These are phyloP conservation scores for Leccinum rimulosum DNA, from an alignment of 768 basidiomycete species.

Conservation along the genomic window DNA sequence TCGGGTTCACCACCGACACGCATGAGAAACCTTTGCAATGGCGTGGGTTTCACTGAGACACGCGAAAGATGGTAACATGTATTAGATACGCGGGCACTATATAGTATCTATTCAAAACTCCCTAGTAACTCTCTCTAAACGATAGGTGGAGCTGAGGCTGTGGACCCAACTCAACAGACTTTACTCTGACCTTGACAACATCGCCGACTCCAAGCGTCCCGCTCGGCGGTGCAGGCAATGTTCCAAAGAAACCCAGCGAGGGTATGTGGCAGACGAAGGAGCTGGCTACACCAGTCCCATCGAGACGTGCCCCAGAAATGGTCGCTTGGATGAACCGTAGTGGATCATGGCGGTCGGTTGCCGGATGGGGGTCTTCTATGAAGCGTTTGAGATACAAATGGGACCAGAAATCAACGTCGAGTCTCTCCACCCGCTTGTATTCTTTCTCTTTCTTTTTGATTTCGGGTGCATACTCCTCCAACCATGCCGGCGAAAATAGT, in stretches of 20 bases:
- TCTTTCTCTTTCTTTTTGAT: conserved; percentile 37
- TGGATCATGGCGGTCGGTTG: conserved; percentile 24
- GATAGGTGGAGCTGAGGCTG: conserved; percentile 26
- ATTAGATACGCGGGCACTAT: background rate
- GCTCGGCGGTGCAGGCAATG: conserved; percentile 9
- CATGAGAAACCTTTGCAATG: background rate
- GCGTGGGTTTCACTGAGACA: background rate
- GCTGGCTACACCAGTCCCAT: conserved; percentile 10
- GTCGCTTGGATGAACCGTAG: conserved; percentile 27
- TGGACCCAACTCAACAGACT: conserved; percentile 29
- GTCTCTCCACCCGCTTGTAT: conserved; percentile 28
- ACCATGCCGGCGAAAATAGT: conserved; percentile 45
- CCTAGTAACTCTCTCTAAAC: conserved; percentile 3
- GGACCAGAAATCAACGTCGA: conserved; percentile 42
- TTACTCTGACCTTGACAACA: conserved; percentile 26
- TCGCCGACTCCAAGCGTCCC: conserved; percentile 25
- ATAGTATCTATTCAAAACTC: background rate
- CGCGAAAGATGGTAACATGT: background rate
- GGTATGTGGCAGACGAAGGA: conserved; percentile 24
- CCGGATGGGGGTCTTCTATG: conserved; percentile 26
- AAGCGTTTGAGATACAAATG: conserved; percentile 39
- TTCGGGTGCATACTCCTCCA: conserved; percentile 43
- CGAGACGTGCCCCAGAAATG: conserved; percentile 18
- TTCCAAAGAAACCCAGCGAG: conserved; percentile 25
- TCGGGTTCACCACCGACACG: too few relatives aligned